These are phyloP conservation scores for Amanita thiersii DNA, from an alignment of 768 basidiomycete genomes.

Conservation along the genomic window DNA sequence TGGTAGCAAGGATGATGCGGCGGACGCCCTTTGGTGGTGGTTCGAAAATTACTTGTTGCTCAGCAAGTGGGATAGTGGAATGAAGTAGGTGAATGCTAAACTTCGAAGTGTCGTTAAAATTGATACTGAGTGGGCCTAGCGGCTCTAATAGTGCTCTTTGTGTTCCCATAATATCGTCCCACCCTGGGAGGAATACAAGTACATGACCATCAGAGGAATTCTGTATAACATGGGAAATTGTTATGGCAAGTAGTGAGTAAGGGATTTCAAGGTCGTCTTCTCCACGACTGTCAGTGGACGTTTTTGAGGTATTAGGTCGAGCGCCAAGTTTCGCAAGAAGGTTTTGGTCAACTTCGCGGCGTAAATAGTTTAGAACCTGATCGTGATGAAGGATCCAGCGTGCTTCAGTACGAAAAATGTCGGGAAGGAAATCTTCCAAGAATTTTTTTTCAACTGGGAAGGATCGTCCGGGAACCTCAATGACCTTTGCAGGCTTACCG, in stretches of 20 bases:
- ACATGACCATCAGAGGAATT: constrained; percentile 78
- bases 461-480: constrained; percentile 85
- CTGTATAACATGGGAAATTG: constrained; percentile 69
- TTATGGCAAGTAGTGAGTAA: constrained; percentile 70
- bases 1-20: constrained; percentile 87
- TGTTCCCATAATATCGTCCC: constrained; percentile 80
- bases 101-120: constrained; percentile 50
- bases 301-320: constrained; percentile 6
- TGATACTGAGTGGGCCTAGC: constrained; percentile 40
- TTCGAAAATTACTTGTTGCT: constrained; percentile 87
- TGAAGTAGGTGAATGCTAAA: constrained; percentile 78
- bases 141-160: constrained; percentile 53
- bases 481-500: constrained; percentile 54
- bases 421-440: constrained; percentile 67
- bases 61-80: constrained; percentile 79
- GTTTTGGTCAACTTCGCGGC: constrained; percentile 48
- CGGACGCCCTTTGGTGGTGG: constrained; percentile 72
- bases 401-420: constrained; percentile 33
- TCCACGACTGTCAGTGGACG: background rate
- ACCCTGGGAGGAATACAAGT: constrained; percentile 87
- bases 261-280: constrained; percentile 67
- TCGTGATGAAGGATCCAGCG: constrained; percentile 68
- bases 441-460: constrained; percentile 81
- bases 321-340: constrained; percentile 20
- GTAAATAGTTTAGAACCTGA: constrained; percentile 61